These are phyloP conservation scores for Delphinella strobiligena DNA, from an alignment of 2,329 filamentous ascomycete genomes.

Conservation along the genomic window DNA sequence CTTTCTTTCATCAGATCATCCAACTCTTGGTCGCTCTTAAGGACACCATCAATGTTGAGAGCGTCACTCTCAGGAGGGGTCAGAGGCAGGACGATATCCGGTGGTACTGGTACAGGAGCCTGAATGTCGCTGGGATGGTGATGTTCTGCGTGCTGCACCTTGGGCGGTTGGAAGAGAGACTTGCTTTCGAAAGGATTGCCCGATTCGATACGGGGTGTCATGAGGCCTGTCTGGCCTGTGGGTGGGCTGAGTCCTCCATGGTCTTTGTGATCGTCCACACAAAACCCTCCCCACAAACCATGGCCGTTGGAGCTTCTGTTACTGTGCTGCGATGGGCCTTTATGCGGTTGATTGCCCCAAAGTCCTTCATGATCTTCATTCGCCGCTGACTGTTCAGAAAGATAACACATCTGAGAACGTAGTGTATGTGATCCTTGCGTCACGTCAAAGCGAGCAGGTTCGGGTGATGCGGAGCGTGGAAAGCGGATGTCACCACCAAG, in stretches of 20 bases:
- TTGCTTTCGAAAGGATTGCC: conserved; percentile 30
- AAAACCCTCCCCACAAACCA: conserved; percentile 71
- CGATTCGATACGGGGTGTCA: conserved; percentile 32
- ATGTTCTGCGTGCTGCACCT: no score
- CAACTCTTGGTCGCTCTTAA: conserved; percentile 30
- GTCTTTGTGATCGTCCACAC: conserved; percentile 30
- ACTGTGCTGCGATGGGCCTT: conserved; percentile 1
- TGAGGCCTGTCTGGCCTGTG: conserved; percentile 30
- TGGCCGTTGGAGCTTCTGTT: conserved; percentile 10
- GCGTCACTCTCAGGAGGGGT: conserved; percentile 13
- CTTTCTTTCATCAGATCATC: conserved; percentile 42
- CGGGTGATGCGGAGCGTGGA: conserved; percentile 69
- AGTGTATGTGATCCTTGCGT: conserved; percentile 48
- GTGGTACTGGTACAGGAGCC: conserved; percentile 20
- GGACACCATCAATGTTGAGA: conserved; percentile 26
- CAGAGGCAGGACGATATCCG: conserved; percentile 25
- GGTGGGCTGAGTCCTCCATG: conserved; percentile 27
- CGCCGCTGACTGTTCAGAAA: conserved; percentile 38
- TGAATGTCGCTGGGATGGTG: conserved; percentile 5
- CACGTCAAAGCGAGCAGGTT: conserved; percentile 72
- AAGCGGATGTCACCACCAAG: conserved; percentile 71
- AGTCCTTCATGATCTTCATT: conserved; percentile 11
- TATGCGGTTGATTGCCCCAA: conserved; percentile 7
- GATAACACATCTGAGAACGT: conserved; percentile 36
- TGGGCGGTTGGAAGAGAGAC: no score